A percentile compares a stretch with the other conserved stretches of the same genome.
Conservation (phyloP, 352 stramenopile species). For the Phytopythium helicoides region DNA sequence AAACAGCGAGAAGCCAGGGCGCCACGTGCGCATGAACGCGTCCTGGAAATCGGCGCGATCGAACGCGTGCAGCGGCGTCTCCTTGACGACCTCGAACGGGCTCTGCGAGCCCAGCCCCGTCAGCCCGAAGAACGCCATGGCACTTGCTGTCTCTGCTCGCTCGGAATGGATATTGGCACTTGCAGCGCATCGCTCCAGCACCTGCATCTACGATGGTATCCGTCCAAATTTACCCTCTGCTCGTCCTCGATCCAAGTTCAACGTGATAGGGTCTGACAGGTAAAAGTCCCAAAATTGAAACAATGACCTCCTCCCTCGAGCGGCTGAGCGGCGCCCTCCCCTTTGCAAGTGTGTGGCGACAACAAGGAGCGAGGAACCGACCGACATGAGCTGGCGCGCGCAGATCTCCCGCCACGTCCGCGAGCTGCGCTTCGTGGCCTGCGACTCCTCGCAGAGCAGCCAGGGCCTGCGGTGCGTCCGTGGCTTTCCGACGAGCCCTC, state of each 20-base stretch:
- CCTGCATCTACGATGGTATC: not conserved
- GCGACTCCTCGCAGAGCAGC: conserved; percentile 83
- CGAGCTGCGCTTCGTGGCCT: conserved; percentile 83
- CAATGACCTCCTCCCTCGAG: too few species aligned
- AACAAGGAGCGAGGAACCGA: not conserved
- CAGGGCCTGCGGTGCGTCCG: conserved; percentile 65
- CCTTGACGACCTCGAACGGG: conserved; percentile 50
- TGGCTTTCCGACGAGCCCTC: too few species aligned
- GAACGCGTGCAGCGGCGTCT: conserved; percentile 58
- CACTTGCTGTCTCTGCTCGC: not conserved
- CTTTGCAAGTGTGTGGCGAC: too few species aligned
- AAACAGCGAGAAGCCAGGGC: conserved; percentile 46
- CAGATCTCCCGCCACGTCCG: conserved; percentile 86
- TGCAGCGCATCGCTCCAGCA: too few species aligned
- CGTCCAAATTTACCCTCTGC: not conserved
- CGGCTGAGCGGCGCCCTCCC: too few species aligned
- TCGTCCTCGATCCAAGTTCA: not conserved
- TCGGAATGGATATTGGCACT: not conserved
- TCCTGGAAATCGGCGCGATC: conserved; percentile 48
- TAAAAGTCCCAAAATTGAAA: too few species aligned
- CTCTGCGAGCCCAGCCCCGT: conserved; percentile 55
- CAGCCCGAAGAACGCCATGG: conserved; percentile 70
- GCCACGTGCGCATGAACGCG: conserved; percentile 55
- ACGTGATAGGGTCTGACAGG: too few species aligned
- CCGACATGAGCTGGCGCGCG: conserved; percentile 83